These are phyloP conservation scores for Mediolabrus comicus DNA, from an alignment of 108 stramenopile genomes.

Conservation along the genomic window DNA sequence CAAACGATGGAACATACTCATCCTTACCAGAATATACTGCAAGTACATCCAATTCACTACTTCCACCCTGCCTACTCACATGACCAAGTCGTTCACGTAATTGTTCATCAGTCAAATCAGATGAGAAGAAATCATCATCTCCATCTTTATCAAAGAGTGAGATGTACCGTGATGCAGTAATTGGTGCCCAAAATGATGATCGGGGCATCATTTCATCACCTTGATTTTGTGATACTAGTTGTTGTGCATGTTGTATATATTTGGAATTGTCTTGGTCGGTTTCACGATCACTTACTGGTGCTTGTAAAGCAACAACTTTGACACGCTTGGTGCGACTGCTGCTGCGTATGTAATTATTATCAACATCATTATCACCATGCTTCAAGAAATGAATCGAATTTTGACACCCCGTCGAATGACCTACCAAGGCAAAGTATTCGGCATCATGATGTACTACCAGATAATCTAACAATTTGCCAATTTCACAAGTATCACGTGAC, in stretches of 20 bases:
- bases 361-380: slow-evolving; percentile 43
- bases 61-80: slow-evolving; percentile 40
- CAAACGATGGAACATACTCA: slow-evolving; percentile 78
- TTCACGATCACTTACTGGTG: slow-evolving; percentile 93
- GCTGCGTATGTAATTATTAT: no score
- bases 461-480: slow-evolving; percentile 57
- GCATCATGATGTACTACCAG: slow-evolving; percentile 56
- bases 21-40: slow-evolving; percentile 85
- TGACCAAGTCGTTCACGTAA: slow-evolving; percentile 62
- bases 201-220: slow-evolving; percentile 92
- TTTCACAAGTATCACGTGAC: slow-evolving; percentile 62
- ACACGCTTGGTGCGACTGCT: no score
- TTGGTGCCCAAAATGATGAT: slow-evolving; percentile 87
- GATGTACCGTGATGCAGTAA: slow-evolving; percentile 86
- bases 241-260: slow-evolving; percentile 55
- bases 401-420: slow-evolving; percentile 95
- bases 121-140: slow-evolving; percentile 92
- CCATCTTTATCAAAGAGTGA: slow-evolving; percentile 78
- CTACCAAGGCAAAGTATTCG: slow-evolving; percentile 73
- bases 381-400: slow-evolving; percentile 84
- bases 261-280: slow-evolving; percentile 26
- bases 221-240: slow-evolving; percentile 34
- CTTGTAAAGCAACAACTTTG: slow-evolving; percentile 82
- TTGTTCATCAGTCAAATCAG: slow-evolving; percentile 84
- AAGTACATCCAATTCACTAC: slow-evolving; percentile 48